Percentiles rank a stretch among this genome's conserved stretches.
Evolutionary conservation across 202 grass and related monocot genomes (phyloP).

Genomic region (Setaria viridis): DNA sequence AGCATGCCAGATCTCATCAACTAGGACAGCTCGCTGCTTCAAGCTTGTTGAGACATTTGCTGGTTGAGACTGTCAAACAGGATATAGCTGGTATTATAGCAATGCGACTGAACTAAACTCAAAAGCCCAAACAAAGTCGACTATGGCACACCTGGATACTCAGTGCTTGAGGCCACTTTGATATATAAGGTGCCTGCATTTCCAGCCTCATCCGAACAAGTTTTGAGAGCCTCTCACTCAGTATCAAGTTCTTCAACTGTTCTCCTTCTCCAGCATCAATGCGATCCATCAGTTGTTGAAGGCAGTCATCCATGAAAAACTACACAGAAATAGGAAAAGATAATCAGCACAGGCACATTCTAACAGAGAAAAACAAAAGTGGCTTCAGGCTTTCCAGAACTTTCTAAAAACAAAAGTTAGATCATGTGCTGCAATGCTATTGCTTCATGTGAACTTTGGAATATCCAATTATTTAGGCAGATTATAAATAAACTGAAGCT

Average conservation of each 20-base stretch:
- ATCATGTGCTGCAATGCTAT: not conserved
- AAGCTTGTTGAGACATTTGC: constrained; percentile 80
- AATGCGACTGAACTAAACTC: constrained; percentile 25
- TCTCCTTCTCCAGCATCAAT: constrained; percentile 85
- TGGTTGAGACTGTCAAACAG: constrained; percentile 79
- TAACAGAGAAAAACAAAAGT: constrained; percentile 9
- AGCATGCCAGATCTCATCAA: constrained; percentile 97
- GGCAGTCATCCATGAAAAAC: constrained; percentile 99
- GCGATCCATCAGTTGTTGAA: constrained; percentile 82
- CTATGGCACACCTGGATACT: constrained; percentile 79
- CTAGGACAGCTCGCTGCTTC: constrained; percentile 86
- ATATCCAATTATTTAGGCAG: constrained; percentile 13
- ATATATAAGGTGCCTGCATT: constrained; percentile 92
- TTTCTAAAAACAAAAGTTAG: not conserved
- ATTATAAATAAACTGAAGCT: not conserved
- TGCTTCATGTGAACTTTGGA: not conserved
- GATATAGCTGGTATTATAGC: constrained; percentile 3
- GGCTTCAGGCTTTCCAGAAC: not conserved
- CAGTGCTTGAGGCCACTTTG: constrained; percentile 96
- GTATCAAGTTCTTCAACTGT: constrained; percentile 68
- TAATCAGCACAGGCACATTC: constrained; percentile 17
- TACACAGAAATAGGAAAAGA: constrained; percentile 40
- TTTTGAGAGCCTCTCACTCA: constrained; percentile 76
- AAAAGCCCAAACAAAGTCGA: constrained; percentile 7
- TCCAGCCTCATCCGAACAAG: constrained; percentile 80